These are phyloP conservation scores for Neolentinus lepideus DNA, from an alignment of 1,284 basidiomycete genomes.

Conservation along the genomic window DNA sequence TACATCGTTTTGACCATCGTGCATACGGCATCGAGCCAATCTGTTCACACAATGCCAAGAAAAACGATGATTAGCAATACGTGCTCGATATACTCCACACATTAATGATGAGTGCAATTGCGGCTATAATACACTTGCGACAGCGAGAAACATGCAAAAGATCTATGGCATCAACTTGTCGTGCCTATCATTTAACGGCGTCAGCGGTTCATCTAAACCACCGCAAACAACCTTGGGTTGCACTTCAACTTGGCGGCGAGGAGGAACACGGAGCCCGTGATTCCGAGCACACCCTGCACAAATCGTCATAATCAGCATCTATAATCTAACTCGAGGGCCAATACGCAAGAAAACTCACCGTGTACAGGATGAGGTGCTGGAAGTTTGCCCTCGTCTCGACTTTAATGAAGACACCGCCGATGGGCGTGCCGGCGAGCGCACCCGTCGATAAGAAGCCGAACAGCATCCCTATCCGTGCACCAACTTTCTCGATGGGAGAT, in stretches of 20 bases:
- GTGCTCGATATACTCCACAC: too few species aligned
- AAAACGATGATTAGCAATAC: too few species aligned
- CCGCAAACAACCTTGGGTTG: not conserved
- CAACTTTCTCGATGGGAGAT: slow-evolving; percentile 19
- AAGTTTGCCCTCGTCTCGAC: slow-evolving; percentile 3
- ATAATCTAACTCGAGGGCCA: not conserved
- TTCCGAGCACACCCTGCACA: slow-evolving; percentile 2
- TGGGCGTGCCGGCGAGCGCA: slow-evolving; percentile 8
- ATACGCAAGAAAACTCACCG: not conserved
- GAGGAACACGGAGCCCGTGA: slow-evolving; percentile 3
- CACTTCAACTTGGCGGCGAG: slow-evolving; percentile 1
- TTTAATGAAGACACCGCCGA: slow-evolving; percentile 9
- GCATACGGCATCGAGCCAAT: too few species aligned
- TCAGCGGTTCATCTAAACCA: not conserved
- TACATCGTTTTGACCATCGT: too few species aligned
- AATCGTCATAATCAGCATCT: not conserved
- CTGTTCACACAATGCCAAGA: too few species aligned
- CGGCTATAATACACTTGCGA: too few species aligned
- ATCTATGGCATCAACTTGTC: too few species aligned
- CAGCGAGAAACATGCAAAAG: too few species aligned
- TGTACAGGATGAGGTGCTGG: slow-evolving; percentile 9
- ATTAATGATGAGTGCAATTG: too few species aligned
- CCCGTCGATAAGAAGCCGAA: slow-evolving; percentile 8
- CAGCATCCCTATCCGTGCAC: slow-evolving; percentile 16
- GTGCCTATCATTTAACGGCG: too few species aligned